Evolutionary conservation across 352 stramenopile genomes (phyloP).

Genomic region (Thalassiosira hispida): DNA sequence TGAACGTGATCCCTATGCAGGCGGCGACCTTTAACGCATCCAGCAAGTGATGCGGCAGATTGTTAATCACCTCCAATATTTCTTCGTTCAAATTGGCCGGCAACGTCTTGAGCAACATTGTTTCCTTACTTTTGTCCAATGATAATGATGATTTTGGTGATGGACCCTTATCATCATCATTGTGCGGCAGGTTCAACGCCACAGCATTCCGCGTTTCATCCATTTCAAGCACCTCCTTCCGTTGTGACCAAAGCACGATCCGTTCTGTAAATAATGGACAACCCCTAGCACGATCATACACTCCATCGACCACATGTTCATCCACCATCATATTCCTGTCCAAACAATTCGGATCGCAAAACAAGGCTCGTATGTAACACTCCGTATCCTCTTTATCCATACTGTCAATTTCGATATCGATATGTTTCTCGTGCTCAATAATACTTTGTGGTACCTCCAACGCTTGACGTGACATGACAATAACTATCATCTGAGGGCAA

Average conservation of each 20-base stretch:
- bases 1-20: constrained; percentile 48
- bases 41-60: constrained; percentile 36
- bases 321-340: constrained; percentile 34
- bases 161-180: neutral
- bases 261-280: constrained; percentile 47
- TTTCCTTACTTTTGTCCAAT: neutral
- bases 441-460: constrained; percentile 10
- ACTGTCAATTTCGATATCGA: constrained; percentile 19
- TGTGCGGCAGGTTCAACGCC: constrained; percentile 20
- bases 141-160: neutral
- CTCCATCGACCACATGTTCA: constrained; percentile 17
- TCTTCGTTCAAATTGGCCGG: constrained; percentile 33
- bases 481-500: constrained; percentile 40
- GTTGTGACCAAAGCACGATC: constrained; percentile 44
- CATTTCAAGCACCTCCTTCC: constrained; percentile 48
- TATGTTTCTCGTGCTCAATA: neutral
- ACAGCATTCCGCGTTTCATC: constrained; percentile 42
- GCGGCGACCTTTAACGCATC: constrained; percentile 55
- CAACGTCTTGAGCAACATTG: constrained; percentile 21
- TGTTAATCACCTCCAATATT: constrained; percentile 53
- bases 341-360: constrained; percentile 23
- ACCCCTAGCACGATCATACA: constrained; percentile 33
- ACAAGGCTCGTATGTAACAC: constrained; percentile 27
- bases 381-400: constrained; percentile 37
- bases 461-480: constrained; percentile 25